Percentiles rank a stretch among this genome's conserved stretches.
phyloP scores from a whole-genome alignment of 768 basidiomycete genomes.

The Lactarius indigo region DNA sequence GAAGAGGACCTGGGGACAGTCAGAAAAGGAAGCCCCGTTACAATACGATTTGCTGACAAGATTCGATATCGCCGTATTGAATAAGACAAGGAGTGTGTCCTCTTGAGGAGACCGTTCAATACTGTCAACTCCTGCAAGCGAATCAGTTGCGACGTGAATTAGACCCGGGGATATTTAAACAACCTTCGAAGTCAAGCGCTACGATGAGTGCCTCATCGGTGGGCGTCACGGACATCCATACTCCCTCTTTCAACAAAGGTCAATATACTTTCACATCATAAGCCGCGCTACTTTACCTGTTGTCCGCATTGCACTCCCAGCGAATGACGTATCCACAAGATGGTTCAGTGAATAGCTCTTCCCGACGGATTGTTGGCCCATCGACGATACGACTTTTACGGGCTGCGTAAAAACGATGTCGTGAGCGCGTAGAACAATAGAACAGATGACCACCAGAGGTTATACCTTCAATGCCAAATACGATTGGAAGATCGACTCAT shows the following conservation, averaged over 20 bases:
- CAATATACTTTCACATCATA: neutral
- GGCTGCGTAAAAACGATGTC: conserved; percentile 36
- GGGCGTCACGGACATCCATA: conserved; percentile 67
- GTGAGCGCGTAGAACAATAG: neutral
- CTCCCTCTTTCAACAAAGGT: conserved; percentile 40
- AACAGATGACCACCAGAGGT: neutral
- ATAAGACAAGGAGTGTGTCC: conserved; percentile 58
- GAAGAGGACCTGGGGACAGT: conserved; percentile 40
- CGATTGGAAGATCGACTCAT: conserved; percentile 59
- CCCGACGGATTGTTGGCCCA: conserved; percentile 67
- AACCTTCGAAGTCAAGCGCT: conserved; percentile 63
- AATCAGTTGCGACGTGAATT: neutral
- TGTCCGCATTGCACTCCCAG: conserved; percentile 61
- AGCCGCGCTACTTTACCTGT: conserved; percentile 34
- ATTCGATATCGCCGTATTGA: conserved; percentile 64
- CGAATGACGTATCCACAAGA: conserved; percentile 60
- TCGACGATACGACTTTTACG: conserved; percentile 61
- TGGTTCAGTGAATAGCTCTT: conserved; percentile 60
- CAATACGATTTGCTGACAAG: conserved; percentile 36
- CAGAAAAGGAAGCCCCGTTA: conserved; percentile 39
- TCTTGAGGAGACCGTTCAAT: conserved; percentile 63
- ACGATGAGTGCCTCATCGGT: conserved; percentile 52
- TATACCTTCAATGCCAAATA: conserved; percentile 55
- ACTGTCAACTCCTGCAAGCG: conserved; percentile 49
- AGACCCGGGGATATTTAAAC: neutral